Evolutionary conservation across 768 basidiomycete genomes (phyloP).

Genomic region (Leucosporidium yakuticum): DNA sequence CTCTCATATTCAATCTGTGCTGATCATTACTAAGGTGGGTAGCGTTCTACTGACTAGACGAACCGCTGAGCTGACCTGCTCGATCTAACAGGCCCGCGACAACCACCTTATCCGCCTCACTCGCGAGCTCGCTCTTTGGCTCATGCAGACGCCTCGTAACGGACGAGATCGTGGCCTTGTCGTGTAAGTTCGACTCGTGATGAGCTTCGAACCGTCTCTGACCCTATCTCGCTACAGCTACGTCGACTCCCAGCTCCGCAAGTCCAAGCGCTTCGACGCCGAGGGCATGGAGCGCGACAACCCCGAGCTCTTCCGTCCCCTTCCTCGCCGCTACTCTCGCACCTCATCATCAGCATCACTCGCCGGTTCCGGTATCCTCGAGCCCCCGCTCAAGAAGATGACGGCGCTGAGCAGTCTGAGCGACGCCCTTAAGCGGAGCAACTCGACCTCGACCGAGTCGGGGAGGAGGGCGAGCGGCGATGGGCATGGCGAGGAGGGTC

Average conservation of each 20-base stretch:
- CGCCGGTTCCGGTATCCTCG: not conserved
- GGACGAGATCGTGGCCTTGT: constrained; percentile 64
- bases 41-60: too few relatives aligned
- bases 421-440: constrained; percentile 31
- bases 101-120: constrained; percentile 94
- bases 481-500: constrained; percentile 56
- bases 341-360: constrained; percentile 30
- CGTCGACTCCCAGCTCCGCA: constrained; percentile 83
- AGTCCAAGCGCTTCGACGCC: constrained; percentile 89
- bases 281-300: constrained; percentile 76
- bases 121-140: constrained; percentile 83
- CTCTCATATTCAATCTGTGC: constrained; percentile 82
- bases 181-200: constrained; percentile 54
- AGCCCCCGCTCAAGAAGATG: constrained; percentile 24
- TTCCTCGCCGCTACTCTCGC: constrained; percentile 58
- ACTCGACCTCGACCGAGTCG: constrained; percentile 17
- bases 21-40: constrained; percentile 78
- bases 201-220: not conserved
- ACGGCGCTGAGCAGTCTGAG: constrained; percentile 26
- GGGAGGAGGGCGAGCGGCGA: constrained; percentile 22
- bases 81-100: constrained; percentile 61
- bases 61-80: too few relatives aligned
- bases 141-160: constrained; percentile 79
- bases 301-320: constrained; percentile 78
- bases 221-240: constrained; percentile 53